phyloP scores from a whole-genome alignment of 768 basidiomycete genomes.

The Gloeopeniophorella convolvens region DNA sequence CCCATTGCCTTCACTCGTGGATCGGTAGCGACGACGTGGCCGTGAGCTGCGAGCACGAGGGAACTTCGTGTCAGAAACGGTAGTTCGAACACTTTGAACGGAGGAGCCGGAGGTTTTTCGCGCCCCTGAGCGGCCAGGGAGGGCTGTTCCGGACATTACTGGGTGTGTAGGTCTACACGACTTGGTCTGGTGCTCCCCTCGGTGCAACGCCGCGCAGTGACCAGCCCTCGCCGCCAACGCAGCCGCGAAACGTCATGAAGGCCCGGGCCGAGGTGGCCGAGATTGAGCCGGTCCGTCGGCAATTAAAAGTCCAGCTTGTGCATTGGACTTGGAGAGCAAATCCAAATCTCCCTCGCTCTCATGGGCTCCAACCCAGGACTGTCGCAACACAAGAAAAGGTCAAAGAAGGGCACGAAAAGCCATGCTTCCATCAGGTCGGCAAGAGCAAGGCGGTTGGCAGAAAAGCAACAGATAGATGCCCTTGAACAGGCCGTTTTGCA shows the following conservation, averaged over 20 bases:
- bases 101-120: conserved; percentile 10
- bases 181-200: no score
- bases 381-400: conserved; percentile 4
- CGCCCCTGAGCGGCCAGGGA: background rate
- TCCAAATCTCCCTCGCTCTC: background rate
- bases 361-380: conserved; percentile 15
- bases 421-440: conserved; percentile 3
- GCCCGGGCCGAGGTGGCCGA: no score
- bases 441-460: conserved; percentile 14
- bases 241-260: no score
- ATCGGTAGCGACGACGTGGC: conserved; percentile 11
- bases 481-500: conserved; percentile 13
- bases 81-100: background rate
- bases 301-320: no score
- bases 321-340: no score
- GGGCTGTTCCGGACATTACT: background rate
- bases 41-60: conserved; percentile 6
- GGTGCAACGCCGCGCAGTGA: no score
- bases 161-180: no score
- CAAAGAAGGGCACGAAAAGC: conserved; percentile 5
- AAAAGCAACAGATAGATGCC: conserved; percentile 18
- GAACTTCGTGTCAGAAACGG: conserved; percentile 8
- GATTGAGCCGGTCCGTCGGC: no score
- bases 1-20: conserved; percentile 14
- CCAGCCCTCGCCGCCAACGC: no score